Evolutionary conservation across 1,284 basidiomycete genomes (phyloP).

Genomic region (Ganoderma boninense): DNA sequence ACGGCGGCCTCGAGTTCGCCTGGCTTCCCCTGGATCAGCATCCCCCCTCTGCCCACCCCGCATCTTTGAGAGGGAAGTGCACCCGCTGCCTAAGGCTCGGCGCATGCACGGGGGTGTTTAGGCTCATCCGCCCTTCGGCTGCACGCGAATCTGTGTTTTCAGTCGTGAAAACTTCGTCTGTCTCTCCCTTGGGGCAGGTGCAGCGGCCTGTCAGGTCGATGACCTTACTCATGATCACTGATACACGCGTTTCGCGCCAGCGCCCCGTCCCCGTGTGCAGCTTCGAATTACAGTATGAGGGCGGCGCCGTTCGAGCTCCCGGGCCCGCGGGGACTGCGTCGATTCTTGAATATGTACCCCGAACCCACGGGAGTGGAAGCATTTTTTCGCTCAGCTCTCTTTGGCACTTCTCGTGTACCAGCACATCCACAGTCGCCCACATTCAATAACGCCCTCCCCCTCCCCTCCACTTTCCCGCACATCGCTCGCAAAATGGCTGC

Average conservation of each 20-base stretch:
- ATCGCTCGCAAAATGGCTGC: not conserved
- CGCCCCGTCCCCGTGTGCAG: not conserved
- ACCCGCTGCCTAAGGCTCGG: not conserved
- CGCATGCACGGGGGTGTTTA: not conserved
- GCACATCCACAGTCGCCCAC: not conserved
- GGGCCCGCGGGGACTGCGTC: too few relatives aligned
- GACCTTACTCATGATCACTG: not conserved
- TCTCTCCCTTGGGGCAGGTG: not conserved
- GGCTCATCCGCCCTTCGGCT: not conserved
- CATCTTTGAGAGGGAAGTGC: too few relatives aligned
- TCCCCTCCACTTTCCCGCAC: too few relatives aligned
- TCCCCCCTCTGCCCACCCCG: too few relatives aligned
- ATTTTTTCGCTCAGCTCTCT: not conserved
- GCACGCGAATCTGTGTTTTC: not conserved
- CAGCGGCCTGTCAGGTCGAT: not conserved
- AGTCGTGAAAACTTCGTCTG: not conserved
- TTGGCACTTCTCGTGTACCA: not conserved
- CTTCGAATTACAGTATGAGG: not conserved
- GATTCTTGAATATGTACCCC: not conserved
- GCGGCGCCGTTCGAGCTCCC: not conserved
- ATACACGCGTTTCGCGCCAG: not conserved
- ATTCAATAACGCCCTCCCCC: not conserved
- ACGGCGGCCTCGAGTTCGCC: too few relatives aligned
- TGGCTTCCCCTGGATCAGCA: too few relatives aligned
- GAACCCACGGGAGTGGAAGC: not conserved